These are phyloP conservation scores for Platanthera zijinensis DNA, from an alignment of 106 monocot species.

Conservation along the genomic window DNA sequence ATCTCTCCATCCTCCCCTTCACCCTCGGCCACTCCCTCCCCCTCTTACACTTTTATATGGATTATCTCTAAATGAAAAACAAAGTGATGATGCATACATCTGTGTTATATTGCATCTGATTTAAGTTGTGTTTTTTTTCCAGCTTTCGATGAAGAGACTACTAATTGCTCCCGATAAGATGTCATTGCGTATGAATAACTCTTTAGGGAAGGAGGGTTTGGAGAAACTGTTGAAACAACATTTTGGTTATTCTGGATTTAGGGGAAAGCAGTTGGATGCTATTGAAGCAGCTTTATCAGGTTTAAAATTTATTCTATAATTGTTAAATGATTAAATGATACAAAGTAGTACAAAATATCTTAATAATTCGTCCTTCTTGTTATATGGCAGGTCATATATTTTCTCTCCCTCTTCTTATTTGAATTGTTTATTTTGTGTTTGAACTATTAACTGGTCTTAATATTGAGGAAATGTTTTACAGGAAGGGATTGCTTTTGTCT, in stretches of 20 bases:
- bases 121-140: not conserved
- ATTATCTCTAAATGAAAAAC: too few species aligned
- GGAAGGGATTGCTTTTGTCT: constrained; percentile 98
- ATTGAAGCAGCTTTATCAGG: constrained; percentile 77
- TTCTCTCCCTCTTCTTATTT: not conserved
- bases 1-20: too few species aligned
- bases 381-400: not conserved
- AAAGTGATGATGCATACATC: too few species aligned
- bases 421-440: not conserved
- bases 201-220: constrained; percentile 29
- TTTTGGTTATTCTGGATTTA: constrained; percentile 68
- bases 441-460: not conserved
- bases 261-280: constrained; percentile 83
- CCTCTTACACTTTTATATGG: too few species aligned
- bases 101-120: too few species aligned
- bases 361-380: not conserved
- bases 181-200: not conserved
- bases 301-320: constrained; percentile 7
- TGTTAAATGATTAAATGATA: not conserved
- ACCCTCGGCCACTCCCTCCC: too few species aligned
- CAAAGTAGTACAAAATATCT: not conserved
- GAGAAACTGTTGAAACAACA: constrained; percentile 43
- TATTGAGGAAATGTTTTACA: constrained; percentile 11
- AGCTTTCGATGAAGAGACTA: constrained; percentile 2
- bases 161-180: not conserved